Base-by-base conservation (phyloP, 1,284 basidiomycete genomes). In the Coniferiporia weirii region DNA sequence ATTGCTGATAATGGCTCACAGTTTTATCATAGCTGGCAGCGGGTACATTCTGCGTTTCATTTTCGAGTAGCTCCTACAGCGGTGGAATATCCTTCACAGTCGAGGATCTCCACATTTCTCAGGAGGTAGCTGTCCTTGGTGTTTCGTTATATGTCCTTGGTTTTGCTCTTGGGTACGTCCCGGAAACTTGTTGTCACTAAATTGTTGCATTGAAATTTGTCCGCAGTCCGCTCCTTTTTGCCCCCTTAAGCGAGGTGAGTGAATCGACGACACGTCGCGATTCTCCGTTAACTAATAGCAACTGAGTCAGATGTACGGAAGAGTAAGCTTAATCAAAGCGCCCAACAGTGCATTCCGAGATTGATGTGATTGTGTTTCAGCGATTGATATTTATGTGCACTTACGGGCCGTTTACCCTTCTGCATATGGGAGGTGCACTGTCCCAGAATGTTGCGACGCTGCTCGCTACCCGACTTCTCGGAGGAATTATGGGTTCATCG, bases 391-490 rank as follows among this genome's bases (percentile, higher is more conserved):
- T 84, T 68, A 68, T 87, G 10, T 66, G 73, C n/a, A 84, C 84
- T 0, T 79, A 81, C 63, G 73, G 77, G 3, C 69, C 40, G 1
- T 89, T 86, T 68, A 76, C 78, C 1, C 64, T 84, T 9, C 83
- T 88, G 67, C 84, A 89, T 66, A 70, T 90, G 12, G 83, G 82
- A 49, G 82, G 85, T 27, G 83, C 82, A 5, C 71, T 87, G 1
- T 78, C 82, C 9, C 75, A 77, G 35, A 86, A 84, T 67, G 72
- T 82, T 35, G 71, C 76, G 6, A 80, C 82, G 0, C 68, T 91
- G n/a, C 75, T 90, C 20, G 75, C 80, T 6, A 81, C 79, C 63
- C 77, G 85, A 10, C 72, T 83, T 50, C 69, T 87, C 9, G 81
- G 82, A 9, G 85, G 84, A 12, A 81, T 79, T 40, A 82, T 80